Conservation (phyloP, 805 yeast genomes). For the Starmerella sp. region DNA sequence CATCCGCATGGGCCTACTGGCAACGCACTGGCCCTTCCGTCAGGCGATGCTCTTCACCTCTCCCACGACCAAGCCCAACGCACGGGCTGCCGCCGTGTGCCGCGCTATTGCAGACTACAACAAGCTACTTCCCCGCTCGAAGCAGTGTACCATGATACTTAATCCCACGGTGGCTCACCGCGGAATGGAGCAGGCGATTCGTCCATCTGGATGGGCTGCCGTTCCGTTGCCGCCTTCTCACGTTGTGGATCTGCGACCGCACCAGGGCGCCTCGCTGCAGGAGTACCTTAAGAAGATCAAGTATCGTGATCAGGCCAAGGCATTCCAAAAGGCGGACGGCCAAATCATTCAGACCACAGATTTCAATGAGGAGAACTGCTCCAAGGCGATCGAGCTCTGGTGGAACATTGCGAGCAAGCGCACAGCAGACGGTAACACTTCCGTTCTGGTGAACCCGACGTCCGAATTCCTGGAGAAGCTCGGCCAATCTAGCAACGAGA, state of each 20-base stretch:
- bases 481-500: constrained; percentile 26
- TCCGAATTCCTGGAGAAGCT: constrained; percentile 27
- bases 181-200: constrained; percentile 29
- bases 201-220: constrained; percentile 33
- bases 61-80: constrained; percentile 33
- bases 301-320: constrained; percentile 32
- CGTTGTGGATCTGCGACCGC: constrained; percentile 34
- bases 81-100: constrained; percentile 34
- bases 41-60: constrained; percentile 33
- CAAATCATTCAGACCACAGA: constrained; percentile 29
- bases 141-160: constrained; percentile 30
- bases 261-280: constrained; percentile 26
- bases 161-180: constrained; percentile 34
- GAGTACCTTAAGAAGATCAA: constrained; percentile 35
- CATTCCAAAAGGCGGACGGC: constrained; percentile 31
- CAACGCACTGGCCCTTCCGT: constrained; percentile 39
- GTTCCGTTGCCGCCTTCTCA: constrained; percentile 33
- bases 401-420: constrained; percentile 33
- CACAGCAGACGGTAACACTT: constrained; percentile 31
- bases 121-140: constrained; percentile 21
- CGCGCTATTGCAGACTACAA: constrained; percentile 34
- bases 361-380: constrained; percentile 29
- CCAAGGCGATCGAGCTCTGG: constrained; percentile 31
- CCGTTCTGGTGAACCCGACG: constrained; percentile 32
- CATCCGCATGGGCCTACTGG: constrained; percentile 34